These are phyloP conservation scores for Sisymbrium altissimum DNA, from an alignment of 345 rosid species.

Conservation along the genomic window DNA sequence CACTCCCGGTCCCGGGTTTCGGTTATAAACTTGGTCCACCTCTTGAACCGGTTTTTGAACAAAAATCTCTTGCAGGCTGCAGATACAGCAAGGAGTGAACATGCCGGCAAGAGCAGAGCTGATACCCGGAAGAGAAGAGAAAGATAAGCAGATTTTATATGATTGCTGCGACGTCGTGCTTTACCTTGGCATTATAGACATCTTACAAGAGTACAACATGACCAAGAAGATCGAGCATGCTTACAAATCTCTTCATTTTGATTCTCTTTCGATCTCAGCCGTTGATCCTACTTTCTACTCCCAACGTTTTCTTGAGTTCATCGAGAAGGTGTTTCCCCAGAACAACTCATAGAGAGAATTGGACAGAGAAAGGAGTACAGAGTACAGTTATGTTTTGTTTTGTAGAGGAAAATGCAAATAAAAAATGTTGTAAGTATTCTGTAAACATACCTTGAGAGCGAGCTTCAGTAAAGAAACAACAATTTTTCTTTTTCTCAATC, in stretches of 20 bases:
- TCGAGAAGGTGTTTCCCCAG: slow-evolving; percentile 70
- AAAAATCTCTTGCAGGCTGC: slow-evolving; percentile 47
- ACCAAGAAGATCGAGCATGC: slow-evolving; percentile 89
- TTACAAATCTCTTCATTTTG: slow-evolving; percentile 86
- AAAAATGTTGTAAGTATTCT: slow-evolving; percentile 11
- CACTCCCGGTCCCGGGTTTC: neutral
- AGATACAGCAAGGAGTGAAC: slow-evolving; percentile 95
- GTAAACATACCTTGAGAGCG: slow-evolving; percentile 8
- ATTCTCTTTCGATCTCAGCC: slow-evolving; percentile 79
- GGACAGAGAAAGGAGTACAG: neutral
- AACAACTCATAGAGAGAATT: neutral
- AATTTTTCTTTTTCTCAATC: neutral
- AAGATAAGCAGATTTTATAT: slow-evolving; percentile 59
- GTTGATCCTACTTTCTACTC: slow-evolving; percentile 92
- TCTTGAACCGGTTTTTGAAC: neutral
- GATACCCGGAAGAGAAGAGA: slow-evolving; percentile 73
- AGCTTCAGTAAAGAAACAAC: neutral
- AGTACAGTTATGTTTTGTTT: slow-evolving; percentile 23
- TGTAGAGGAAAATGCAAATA: neutral
- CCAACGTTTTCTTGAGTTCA: slow-evolving; percentile 76
- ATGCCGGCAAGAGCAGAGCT: slow-evolving; percentile 96
- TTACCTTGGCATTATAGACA: slow-evolving; percentile 89
- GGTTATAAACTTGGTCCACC: neutral
- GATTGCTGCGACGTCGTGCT: slow-evolving; percentile 81
- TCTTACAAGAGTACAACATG: slow-evolving; percentile 89